phyloP scores from a whole-genome alignment of 2,329 filamentous ascomycete species.

The Fusarium sacchari region DNA sequence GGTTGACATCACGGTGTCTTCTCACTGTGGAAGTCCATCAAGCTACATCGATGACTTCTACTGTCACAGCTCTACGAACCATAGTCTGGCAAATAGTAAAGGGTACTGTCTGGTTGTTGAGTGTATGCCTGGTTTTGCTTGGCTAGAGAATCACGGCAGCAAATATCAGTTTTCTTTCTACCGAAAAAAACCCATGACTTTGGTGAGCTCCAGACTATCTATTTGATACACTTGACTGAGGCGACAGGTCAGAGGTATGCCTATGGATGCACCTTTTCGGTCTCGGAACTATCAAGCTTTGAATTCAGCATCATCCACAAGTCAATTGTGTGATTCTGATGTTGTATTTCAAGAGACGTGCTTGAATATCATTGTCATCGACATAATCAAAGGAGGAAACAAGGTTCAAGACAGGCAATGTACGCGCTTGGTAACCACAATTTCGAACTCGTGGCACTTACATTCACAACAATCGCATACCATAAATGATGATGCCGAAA shows the following conservation, averaged over 20 bases:
- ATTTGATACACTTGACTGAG: neutral
- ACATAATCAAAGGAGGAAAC: neutral
- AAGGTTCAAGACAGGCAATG: neutral
- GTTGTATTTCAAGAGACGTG: too few relatives aligned
- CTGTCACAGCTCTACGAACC: neutral
- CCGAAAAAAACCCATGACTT: neutral
- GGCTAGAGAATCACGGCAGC: neutral
- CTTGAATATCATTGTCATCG: neutral
- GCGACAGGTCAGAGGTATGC: neutral
- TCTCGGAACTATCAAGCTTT: neutral
- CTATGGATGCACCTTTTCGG: neutral
- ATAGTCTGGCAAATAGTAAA: neutral
- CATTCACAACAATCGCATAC: neutral
- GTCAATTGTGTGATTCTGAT: neutral
- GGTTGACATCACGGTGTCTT: neutral
- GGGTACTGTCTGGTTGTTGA: neutral
- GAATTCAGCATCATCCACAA: neutral
- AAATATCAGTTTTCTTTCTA: neutral
- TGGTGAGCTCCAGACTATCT: neutral
- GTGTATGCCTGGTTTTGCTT: neutral
- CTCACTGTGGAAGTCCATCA: neutral
- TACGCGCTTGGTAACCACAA: neutral
- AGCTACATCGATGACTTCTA: neutral
- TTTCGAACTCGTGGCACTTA: neutral
- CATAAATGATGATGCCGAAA: neutral